Percentiles rank a stretch among this genome's conserved stretches.
phyloP scores from a whole-genome alignment of 495 filamentous ascomycete species.

The Aspergillus nidulans region DNA sequence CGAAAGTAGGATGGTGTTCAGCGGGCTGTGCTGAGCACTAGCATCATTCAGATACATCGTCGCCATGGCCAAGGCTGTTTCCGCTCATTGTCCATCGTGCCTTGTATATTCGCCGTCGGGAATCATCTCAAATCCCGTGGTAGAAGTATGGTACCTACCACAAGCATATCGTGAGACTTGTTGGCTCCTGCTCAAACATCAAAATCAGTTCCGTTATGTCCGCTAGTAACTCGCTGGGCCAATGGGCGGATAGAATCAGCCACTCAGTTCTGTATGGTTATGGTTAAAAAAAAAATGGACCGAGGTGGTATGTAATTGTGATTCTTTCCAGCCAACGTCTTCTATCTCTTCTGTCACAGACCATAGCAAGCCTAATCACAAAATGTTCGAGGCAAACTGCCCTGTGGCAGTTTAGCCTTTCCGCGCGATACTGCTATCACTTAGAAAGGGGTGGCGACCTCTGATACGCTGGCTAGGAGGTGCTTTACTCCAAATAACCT shows the following conservation, averaged over 20 bases:
- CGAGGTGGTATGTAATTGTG: slow-evolving; percentile 1
- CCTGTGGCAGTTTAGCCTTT: slow-evolving; percentile 2
- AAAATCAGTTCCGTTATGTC: background rate
- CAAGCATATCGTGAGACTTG: background rate
- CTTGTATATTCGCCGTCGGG: background rate
- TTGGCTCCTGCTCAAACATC: background rate
- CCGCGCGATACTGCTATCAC: background rate
- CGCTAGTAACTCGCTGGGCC: background rate
- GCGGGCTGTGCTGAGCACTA: background rate
- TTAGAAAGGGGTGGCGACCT: background rate
- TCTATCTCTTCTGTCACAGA: slow-evolving; percentile 4
- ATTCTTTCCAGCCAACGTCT: slow-evolving; percentile 8
- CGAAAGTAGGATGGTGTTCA: background rate
- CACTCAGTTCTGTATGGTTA: background rate
- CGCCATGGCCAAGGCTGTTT: no score
- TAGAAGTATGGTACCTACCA: background rate
- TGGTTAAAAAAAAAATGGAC: background rate
- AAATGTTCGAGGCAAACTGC: slow-evolving; percentile 1
- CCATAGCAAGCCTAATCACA: slow-evolving; percentile 5
- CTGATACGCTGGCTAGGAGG: background rate
- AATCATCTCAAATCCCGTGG: background rate
- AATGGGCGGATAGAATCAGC: background rate
- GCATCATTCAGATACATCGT: background rate
- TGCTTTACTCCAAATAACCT: slow-evolving; percentile 8
- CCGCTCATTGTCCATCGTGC: background rate